Conservation (phyloP, 345 rosid genomes). For the Excoecaria cochinchinensis region DNA sequence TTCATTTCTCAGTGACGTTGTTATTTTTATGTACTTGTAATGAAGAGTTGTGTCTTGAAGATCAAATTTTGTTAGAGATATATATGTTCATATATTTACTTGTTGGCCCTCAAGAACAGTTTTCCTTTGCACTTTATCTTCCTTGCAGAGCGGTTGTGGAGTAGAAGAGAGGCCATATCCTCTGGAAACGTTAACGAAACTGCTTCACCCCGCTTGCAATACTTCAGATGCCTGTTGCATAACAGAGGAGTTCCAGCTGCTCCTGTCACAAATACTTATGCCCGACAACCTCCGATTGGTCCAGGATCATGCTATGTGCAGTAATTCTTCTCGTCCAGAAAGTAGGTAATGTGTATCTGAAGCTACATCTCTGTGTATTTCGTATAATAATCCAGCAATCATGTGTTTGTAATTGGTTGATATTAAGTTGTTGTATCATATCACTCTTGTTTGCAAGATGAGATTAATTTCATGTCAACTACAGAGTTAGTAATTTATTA, state of each 20-base stretch:
- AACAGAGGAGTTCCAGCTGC: slow-evolving; percentile 80
- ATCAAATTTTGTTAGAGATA: background rate
- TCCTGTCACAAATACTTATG: slow-evolving; percentile 60
- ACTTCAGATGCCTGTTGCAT: slow-evolving; percentile 88
- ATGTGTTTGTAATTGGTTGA: background rate
- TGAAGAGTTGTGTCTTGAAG: background rate
- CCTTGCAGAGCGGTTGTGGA: slow-evolving; percentile 75
- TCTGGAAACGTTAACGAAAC: slow-evolving; percentile 44
- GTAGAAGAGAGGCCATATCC: slow-evolving; percentile 58
- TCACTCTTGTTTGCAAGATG: background rate
- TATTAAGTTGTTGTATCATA: background rate
- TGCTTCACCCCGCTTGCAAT: slow-evolving; percentile 65
- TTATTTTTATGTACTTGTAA: background rate
- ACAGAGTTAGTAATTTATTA: too few species aligned
- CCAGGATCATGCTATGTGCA: slow-evolving; percentile 85
- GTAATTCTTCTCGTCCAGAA: slow-evolving; percentile 24
- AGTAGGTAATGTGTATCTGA: background rate
- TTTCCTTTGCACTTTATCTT: background rate
- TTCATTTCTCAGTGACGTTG: background rate
- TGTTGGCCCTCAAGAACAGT: background rate
- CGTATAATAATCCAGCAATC: background rate
- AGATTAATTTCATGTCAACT: background rate
- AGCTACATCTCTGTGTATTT: slow-evolving; percentile 9
- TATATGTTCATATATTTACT: background rate
- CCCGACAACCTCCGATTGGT: slow-evolving; percentile 60